These are phyloP conservation scores for Kodamaea alishanica DNA, from an alignment of 1,139 yeast genomes.

Conservation along the genomic window DNA sequence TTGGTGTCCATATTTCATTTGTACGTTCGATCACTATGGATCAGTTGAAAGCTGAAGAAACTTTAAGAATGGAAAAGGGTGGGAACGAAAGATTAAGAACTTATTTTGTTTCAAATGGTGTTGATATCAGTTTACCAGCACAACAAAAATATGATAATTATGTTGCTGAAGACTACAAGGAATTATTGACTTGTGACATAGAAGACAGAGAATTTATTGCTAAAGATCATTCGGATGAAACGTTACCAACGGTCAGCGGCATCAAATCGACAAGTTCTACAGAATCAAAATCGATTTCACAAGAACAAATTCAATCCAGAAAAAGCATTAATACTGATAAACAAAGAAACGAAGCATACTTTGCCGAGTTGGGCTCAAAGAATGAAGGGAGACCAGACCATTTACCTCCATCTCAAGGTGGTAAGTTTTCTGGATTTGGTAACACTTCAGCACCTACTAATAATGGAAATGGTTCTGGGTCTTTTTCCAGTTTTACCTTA, in stretches of 20 bases:
- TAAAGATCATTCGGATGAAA: conserved; percentile 56
- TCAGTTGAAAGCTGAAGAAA: conserved; percentile 90
- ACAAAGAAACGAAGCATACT: conserved; percentile 71
- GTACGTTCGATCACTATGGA: conserved; percentile 97
- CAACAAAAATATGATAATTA: conserved; percentile 78
- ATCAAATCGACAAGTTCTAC: conserved; percentile 7
- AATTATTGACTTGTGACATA: conserved; percentile 66
- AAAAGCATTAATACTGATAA: conserved; percentile 42
- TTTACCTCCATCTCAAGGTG: conserved; percentile 92
- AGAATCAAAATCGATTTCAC: conserved; percentile 21
- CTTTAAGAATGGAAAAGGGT: conserved; percentile 88
- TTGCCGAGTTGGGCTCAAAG: conserved; percentile 70
- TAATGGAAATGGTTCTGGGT: conserved; percentile 29
- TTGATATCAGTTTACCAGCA: conserved; percentile 62
- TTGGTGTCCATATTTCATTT: conserved; percentile 95
- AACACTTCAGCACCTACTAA: conserved; percentile 56
- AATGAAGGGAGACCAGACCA: conserved; percentile 74
- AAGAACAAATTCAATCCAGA: conserved; percentile 40
- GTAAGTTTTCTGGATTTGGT: conserved; percentile 89
- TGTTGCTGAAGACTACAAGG: conserved; percentile 93
- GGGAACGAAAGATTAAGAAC: conserved; percentile 77
- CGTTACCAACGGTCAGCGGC: conserved; percentile 31
- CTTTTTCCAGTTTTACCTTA: conserved; percentile 55
- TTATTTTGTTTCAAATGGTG: conserved; percentile 71
- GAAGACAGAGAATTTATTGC: conserved; percentile 72